These are phyloP conservation scores for Pythium plurisporium DNA, from an alignment of 352 stramenopile genomes.

Conservation along the genomic window DNA sequence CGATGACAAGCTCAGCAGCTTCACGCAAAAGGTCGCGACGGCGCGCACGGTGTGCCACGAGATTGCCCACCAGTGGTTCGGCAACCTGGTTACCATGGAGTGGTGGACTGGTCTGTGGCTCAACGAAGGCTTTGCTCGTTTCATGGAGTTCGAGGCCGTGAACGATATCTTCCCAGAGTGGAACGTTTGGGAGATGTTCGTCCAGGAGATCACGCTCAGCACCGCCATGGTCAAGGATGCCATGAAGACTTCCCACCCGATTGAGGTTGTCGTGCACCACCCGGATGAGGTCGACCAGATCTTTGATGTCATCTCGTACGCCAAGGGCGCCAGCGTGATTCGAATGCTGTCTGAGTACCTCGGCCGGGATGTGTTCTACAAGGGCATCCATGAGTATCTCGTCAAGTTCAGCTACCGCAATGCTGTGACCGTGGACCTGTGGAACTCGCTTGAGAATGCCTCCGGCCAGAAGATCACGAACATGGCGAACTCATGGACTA, in stretches of 20 bases:
- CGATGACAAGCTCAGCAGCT: slow-evolving; percentile 55
- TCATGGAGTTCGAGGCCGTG: slow-evolving; percentile 94
- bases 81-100: slow-evolving; percentile 98
- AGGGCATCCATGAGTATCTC: slow-evolving; percentile 93
- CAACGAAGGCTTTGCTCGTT: slow-evolving; percentile 98
- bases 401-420: slow-evolving; percentile 93
- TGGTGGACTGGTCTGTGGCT: slow-evolving; percentile 96
- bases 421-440: slow-evolving; percentile 94
- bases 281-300: slow-evolving; percentile 96
- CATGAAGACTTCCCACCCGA: slow-evolving; percentile 89
- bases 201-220: slow-evolving; percentile 59
- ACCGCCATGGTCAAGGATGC: slow-evolving; percentile 92
- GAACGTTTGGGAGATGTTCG: slow-evolving; percentile 95
- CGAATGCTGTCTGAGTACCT: slow-evolving; percentile 75
- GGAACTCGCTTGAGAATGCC: slow-evolving; percentile 88
- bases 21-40: slow-evolving; percentile 63
- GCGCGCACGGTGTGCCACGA: slow-evolving; percentile 96
- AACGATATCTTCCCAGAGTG: slow-evolving; percentile 92
- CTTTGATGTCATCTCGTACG: slow-evolving; percentile 97
- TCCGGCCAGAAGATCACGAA: slow-evolving; percentile 87
- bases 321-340: slow-evolving; percentile 85
- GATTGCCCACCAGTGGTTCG: slow-evolving; percentile 96
- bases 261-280: slow-evolving; percentile 93
- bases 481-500: slow-evolving; percentile 93
- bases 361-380: slow-evolving; percentile 61